A percentile compares a stretch with the other conserved stretches of the same genome.
These are phyloP conservation scores for Nemania serpens DNA, from an alignment of 2,329 filamentous ascomycete species.

Conservation along the genomic window DNA sequence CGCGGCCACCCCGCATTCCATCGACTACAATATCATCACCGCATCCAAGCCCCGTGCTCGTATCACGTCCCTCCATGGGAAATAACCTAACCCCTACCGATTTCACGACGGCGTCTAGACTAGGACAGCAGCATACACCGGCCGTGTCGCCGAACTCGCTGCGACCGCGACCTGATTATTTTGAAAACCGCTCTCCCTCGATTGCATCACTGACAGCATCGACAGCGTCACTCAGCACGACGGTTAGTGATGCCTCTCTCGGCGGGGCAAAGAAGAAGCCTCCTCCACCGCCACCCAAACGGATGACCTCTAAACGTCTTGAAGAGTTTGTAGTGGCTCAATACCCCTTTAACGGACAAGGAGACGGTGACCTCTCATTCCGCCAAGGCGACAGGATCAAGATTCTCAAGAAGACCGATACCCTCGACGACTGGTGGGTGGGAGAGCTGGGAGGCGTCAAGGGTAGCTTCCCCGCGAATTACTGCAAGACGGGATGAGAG, in stretches of 20 bases:
- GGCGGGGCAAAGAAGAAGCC: constrained; percentile 70
- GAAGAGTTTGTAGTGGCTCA: constrained; percentile 70
- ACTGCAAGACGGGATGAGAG: constrained; percentile 58
- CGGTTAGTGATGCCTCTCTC: constrained; percentile 26
- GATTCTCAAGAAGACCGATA: constrained; percentile 77
- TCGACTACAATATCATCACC: constrained; percentile 46
- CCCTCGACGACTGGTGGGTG: constrained; percentile 86
- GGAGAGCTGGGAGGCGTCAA: constrained; percentile 71
- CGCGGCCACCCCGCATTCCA: constrained; percentile 45
- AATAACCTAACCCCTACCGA: constrained; percentile 49
- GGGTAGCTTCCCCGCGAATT: constrained; percentile 84
- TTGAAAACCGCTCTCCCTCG: constrained; percentile 34
- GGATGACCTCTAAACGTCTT: constrained; percentile 52
- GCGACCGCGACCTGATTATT: constrained; percentile 41
- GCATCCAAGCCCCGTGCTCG: constrained; percentile 35
- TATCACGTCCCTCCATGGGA: constrained; percentile 33
- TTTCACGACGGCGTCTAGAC: constrained; percentile 50
- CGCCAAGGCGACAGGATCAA: constrained; percentile 77
- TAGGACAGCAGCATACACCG: constrained; percentile 41
- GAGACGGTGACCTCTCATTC: constrained; percentile 72
- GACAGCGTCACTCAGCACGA: constrained; percentile 36
- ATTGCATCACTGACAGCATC: constrained; percentile 37
- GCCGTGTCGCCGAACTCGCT: constrained; percentile 39
- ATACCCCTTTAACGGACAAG: constrained; percentile 75
- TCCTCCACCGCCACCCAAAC: constrained; percentile 70